These are phyloP conservation scores for Ogataea neopini DNA, from an alignment of 805 yeast genomes.

Conservation along the genomic window DNA sequence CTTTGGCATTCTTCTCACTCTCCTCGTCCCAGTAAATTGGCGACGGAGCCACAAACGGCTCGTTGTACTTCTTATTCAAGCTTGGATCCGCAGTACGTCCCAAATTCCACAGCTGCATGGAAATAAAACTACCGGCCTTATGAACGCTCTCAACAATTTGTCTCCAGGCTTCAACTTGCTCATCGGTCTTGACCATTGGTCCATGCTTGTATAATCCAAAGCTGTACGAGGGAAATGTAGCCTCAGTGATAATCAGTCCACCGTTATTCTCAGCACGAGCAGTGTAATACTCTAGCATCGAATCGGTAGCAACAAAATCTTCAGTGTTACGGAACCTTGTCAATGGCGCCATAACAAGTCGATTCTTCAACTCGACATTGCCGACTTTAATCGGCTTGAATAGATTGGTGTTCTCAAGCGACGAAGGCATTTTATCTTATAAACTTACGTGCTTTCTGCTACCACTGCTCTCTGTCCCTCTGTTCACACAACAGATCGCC, in stretches of 20 bases:
- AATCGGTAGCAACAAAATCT: conserved; percentile 47
- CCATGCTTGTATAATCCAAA: conserved; percentile 44
- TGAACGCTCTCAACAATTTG: conserved; percentile 52
- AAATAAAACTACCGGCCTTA: conserved; percentile 44
- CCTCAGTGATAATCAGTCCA: conserved; percentile 63
- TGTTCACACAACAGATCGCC: no score
- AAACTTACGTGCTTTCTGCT: no score
- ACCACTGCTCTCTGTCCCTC: no score
- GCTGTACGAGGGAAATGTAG: conserved; percentile 47
- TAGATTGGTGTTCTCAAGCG: conserved; percentile 21
- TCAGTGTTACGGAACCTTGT: conserved; percentile 45
- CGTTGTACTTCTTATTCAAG: conserved; percentile 37
- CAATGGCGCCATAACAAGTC: conserved; percentile 52
- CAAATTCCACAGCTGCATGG: conserved; percentile 55
- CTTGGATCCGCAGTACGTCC: conserved; percentile 43
- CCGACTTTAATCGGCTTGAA: conserved; percentile 50
- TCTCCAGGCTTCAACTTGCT: conserved; percentile 52
- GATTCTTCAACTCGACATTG: conserved; percentile 36
- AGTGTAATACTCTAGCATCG: conserved; percentile 51
- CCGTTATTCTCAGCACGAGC: conserved; percentile 59
- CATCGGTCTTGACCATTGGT: conserved; percentile 52
- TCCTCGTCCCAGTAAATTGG: conserved; percentile 41
- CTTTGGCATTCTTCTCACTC: conserved; percentile 37
- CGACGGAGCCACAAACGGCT: conserved; percentile 43
- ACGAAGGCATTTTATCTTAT: conserved; percentile 6